Conservation (phyloP, 148 eudicot genomes). For the Rheum nobile region DNA sequence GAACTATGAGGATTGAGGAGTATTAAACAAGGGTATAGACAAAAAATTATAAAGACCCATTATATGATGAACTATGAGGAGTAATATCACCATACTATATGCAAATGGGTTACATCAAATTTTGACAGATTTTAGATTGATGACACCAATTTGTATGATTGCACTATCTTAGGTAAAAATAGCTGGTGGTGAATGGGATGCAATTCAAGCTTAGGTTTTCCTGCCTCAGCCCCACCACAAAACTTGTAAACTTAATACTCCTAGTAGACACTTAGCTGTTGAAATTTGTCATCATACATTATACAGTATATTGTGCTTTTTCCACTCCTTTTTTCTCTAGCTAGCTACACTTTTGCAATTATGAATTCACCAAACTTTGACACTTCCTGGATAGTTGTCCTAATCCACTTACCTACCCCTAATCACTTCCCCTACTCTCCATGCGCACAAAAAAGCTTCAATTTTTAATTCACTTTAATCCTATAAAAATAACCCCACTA, state of each 20-base stretch:
- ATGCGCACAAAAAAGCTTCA: conserved; percentile 2
- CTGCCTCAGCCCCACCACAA: neutral
- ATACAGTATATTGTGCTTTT: neutral
- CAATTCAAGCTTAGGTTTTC: neutral
- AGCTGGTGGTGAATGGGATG: neutral
- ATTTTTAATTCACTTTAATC: neutral
- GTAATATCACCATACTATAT: neutral
- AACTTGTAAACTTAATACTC: too few relatives aligned
- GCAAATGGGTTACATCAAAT: neutral
- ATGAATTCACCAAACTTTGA: neutral
- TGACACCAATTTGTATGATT: neutral
- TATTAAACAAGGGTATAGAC: too few relatives aligned
- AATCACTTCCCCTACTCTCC: neutral
- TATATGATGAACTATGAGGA: too few relatives aligned
- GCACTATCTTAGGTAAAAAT: neutral
- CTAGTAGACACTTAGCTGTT: too few relatives aligned
- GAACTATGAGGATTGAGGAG: too few relatives aligned
- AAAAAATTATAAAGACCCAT: too few relatives aligned
- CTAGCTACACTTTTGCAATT: neutral
- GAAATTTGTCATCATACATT: neutral
- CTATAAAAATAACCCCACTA: neutral
- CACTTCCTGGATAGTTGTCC: conserved; percentile 1
- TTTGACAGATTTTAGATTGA: neutral
- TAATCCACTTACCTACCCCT: conserved; percentile 5
- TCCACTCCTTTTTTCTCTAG: neutral